A percentile compares a stretch with the other conserved stretches of the same genome.
These are phyloP conservation scores for Psilocybe cyanescens DNA, from an alignment of 768 basidiomycete species.

Conservation along the genomic window DNA sequence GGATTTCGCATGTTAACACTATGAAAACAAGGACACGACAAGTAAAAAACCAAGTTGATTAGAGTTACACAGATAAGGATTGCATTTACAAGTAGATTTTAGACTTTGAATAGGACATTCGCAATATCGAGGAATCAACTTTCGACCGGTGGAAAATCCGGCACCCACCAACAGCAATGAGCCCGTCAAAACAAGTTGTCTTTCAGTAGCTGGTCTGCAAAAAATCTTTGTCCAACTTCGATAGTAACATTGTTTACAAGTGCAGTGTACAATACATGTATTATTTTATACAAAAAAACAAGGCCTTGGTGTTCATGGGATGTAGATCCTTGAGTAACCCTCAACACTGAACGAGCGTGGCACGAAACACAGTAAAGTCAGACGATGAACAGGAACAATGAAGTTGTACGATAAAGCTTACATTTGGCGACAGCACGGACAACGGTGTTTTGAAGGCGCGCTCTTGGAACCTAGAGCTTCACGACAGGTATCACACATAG, in stretches of 20 bases:
- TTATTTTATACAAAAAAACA: neutral
- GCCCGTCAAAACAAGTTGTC: too few relatives aligned
- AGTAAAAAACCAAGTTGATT: too few relatives aligned
- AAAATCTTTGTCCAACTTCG: neutral
- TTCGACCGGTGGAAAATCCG: too few relatives aligned
- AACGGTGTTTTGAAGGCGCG: constrained; percentile 60
- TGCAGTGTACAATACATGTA: neutral
- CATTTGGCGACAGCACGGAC: constrained; percentile 68
- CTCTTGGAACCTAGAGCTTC: constrained; percentile 61
- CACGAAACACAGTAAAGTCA: neutral
- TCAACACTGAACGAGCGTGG: constrained; percentile 32
- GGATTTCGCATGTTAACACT: too few relatives aligned
- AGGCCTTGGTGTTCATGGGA: constrained; percentile 41
- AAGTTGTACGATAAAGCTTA: constrained; percentile 28
- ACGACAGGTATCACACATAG: constrained; percentile 69
- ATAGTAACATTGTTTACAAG: neutral
- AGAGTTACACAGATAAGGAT: too few relatives aligned
- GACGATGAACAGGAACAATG: constrained; percentile 24
- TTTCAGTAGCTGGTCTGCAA: neutral
- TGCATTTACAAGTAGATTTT: too few relatives aligned
- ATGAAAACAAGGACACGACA: too few relatives aligned
- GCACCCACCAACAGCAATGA: too few relatives aligned
- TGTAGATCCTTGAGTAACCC: constrained; percentile 66
- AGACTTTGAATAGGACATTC: too few relatives aligned
- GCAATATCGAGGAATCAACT: too few relatives aligned